Conservation (phyloP, 106 monocot genomes). For the Dioscorea zingiberensis region DNA sequence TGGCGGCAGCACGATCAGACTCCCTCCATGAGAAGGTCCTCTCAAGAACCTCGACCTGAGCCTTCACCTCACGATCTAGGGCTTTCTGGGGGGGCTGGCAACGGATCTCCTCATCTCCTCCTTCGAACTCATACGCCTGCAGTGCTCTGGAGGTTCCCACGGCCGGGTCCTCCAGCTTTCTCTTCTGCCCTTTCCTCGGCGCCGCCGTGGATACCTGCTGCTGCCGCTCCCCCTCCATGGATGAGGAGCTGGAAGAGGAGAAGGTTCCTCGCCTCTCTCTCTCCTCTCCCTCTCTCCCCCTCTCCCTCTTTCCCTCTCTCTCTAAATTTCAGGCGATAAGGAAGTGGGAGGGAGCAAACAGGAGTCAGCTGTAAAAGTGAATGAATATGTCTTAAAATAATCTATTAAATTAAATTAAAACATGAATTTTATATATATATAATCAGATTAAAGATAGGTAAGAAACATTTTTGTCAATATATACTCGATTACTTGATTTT, state of each 20-base stretch:
- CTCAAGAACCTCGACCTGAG: slow-evolving; percentile 68
- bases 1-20: slow-evolving; percentile 66
- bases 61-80: slow-evolving; percentile 46
- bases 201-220: slow-evolving; percentile 13
- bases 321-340: no score
- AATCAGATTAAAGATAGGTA: no score
- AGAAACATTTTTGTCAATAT: no score
- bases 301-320: no score
- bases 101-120: slow-evolving; percentile 35
- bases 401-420: no score
- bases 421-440: no score
- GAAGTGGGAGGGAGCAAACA: no score
- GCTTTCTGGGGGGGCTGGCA: slow-evolving; percentile 28
- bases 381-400: no score
- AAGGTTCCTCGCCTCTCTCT: no score
- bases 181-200: slow-evolving; percentile 68
- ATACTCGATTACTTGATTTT: no score
- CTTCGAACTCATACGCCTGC: slow-evolving; percentile 1
- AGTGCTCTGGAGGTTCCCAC: slow-evolving; percentile 8
- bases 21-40: slow-evolving; percentile 58
- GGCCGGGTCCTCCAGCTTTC: slow-evolving; percentile 55
- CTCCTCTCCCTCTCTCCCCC: no score
- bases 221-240: slow-evolving; percentile 32
- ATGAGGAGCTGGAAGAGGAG: background rate
- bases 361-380: no score